Conservation (phyloP, 768 basidiomycete species). For the Cystoderma amianthinum region DNA sequence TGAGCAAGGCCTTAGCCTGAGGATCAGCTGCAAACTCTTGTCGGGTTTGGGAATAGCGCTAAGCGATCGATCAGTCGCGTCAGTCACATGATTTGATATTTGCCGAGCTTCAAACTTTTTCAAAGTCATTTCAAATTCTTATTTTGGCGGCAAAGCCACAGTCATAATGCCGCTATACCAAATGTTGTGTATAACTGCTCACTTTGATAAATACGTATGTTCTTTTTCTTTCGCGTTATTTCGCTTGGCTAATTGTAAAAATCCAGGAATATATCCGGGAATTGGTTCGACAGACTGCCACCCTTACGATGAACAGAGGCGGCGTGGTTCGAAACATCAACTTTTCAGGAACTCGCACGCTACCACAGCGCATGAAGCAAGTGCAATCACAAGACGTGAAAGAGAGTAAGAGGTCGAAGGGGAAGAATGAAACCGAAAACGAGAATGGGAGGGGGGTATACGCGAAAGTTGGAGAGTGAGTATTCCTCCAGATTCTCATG, state of each 20-base stretch:
- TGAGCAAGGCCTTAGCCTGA: background rate
- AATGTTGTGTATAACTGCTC: constrained; percentile 76
- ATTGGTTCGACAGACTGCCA: constrained; percentile 65
- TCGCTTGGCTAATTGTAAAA: background rate
- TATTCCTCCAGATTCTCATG: constrained; percentile 18
- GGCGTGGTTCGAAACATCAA: constrained; percentile 79
- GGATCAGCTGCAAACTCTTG: background rate
- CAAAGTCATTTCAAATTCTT: background rate
- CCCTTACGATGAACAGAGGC: constrained; percentile 65
- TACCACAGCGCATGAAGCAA: constrained; percentile 73
- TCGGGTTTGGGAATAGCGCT: background rate
- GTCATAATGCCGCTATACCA: constrained; percentile 80
- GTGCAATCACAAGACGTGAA: too few species aligned
- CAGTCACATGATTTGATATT: background rate
- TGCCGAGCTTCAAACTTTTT: background rate
- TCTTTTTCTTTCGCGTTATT: background rate
- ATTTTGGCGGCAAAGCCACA: background rate
- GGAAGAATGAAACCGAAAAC: too few species aligned
- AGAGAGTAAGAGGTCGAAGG: too few species aligned
- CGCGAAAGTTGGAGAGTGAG: constrained; percentile 71
- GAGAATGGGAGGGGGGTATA: constrained; percentile 40
- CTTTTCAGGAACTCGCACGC: constrained; percentile 64
- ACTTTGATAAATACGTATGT: constrained; percentile 68
- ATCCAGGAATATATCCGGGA: constrained; percentile 65
- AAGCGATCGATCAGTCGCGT: background rate